Conservation (phyloP, 495 filamentous ascomycete species). For the Glonium stellatum region DNA sequence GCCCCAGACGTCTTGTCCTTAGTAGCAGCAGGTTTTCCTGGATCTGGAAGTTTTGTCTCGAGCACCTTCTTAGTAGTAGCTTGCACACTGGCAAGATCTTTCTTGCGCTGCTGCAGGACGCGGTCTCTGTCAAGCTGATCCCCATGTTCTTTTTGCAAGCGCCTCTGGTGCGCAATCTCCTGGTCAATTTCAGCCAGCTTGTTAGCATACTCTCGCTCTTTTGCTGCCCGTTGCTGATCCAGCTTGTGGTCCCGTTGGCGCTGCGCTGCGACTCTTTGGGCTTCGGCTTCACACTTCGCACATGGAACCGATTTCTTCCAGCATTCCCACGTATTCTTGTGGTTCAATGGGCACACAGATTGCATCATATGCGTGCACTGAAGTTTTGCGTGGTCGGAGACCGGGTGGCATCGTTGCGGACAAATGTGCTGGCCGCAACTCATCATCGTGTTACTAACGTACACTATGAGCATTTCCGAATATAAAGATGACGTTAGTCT, state of each 20-base stretch:
- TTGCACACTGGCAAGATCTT: constrained; percentile 35
- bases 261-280: constrained; percentile 39
- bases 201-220: no score
- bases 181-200: constrained; percentile 51
- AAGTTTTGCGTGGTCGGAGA: constrained; percentile 61
- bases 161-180: constrained; percentile 50
- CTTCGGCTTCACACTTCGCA: constrained; percentile 46
- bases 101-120: constrained; percentile 41
- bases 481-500: background rate
- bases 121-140: constrained; percentile 43
- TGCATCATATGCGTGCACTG: constrained; percentile 45
- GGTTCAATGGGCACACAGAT: constrained; percentile 47
- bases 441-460: constrained; percentile 45
- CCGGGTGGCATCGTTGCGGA: constrained; percentile 54
- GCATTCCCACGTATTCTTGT: constrained; percentile 43
- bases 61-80: no score
- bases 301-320: constrained; percentile 35
- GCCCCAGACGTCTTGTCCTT: no score
- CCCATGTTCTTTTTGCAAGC: constrained; percentile 39
- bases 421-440: constrained; percentile 59
- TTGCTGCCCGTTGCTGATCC: constrained; percentile 47
- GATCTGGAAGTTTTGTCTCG: no score
- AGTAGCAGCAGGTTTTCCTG: no score
- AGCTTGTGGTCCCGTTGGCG: constrained; percentile 47
- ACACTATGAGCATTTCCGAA: constrained; percentile 5